Evolutionary conservation across 2,329 filamentous ascomycete genomes (phyloP), one percentile per base, ranked within the genome.

Genomic region (Nemania abortiva): DNA sequence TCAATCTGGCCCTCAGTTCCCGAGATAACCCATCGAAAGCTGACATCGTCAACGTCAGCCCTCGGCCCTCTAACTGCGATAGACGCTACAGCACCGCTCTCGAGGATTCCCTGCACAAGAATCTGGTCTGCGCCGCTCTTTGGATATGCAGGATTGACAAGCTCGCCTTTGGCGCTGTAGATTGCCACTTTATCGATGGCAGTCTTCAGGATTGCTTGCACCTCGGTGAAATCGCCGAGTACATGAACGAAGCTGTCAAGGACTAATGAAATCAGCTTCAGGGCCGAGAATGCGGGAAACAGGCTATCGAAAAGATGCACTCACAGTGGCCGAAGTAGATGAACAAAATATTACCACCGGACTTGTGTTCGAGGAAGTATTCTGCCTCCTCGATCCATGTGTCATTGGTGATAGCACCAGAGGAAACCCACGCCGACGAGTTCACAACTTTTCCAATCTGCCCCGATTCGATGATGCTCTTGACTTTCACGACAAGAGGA

Each of bases 361-460:
- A 71, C 50, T 73, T 72, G 15, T 65, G 45, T 7, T 72, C 56
- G 4, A 70, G 50, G 27, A 56, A 69, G 47, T 72, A 73, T 60
- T 73, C 69, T 1, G 6, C 66, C 10, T 71, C 73, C 31, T 76
- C 69, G 1, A 68, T 6, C 73, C 75, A 78, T 6, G 49, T 52
- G 3, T 72, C 70, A 3, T 60, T 58, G 6, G 56, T 20, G 15
- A 74, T 7, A 0, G 66, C 2, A 39, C 59, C 34, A 2, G 63
- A 63, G 24, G 55, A 64, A 13, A 68, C 58, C 29, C 52, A 42
- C 1, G 81, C 78, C 0, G 74, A 77, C 1, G 78, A 79, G 60
- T 77, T 79, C 15, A 81, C 50, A 0, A 87, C 76, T 39, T 79
- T 79, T 1, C 85, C 86, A 13, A 87, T 79, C 45, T 80, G 78